Base-by-base conservation (phyloP, 139 green algal species). In the Limnomonas spitsbergensis region DNA sequence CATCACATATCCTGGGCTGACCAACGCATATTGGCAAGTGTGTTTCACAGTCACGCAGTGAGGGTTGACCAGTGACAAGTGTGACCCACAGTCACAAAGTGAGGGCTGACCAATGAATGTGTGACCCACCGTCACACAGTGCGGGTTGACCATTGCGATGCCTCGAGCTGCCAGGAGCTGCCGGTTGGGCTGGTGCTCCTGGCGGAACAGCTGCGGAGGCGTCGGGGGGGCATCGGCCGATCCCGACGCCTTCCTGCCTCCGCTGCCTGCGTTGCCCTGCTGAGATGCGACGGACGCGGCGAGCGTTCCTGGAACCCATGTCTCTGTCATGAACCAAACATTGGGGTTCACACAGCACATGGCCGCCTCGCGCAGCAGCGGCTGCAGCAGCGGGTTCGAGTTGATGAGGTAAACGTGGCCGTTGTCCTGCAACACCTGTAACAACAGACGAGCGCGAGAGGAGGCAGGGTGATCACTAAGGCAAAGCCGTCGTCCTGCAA, bases 361-460 rank as follows among this genome's bases (percentile, higher is more conserved):
- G 0, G 83, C 77, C 0, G 86, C 86, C 14, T 84, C 76, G 20
- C 76, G 73, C 34, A 90, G 29, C 47, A 90, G 69, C 0, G 86
- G 83, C 27, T 47, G 39, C 37, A 90, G 76, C 31, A 67, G 2
- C 2, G 69, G 78, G 75, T 86, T 87, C 74, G 68, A 77, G 73
- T 84, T 85, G 31, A 90, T 54, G n/a, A 90, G 61, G n/a, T 82
- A 76, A 4, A 90, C 70, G 74, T 90, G 82, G 24, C 79, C 86
- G 32, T 87, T 74, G 26, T 75, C 1, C 0, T 40, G 34, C 39
- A 88, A 72, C 29, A 83, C 74, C 69, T 82, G 77, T 38, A 40
- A 42, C 1, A n/a, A n/a, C n/a, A n/a, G n/a, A n/a, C n/a, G n/a
- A n/a, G n/a, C n/a, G n/a, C n/a, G n/a, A n/a, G n/a, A n/a, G n/a